Evolutionary conservation across 106 monocot genomes (phyloP).

Genomic region (Dioscorea zingiberensis): DNA sequence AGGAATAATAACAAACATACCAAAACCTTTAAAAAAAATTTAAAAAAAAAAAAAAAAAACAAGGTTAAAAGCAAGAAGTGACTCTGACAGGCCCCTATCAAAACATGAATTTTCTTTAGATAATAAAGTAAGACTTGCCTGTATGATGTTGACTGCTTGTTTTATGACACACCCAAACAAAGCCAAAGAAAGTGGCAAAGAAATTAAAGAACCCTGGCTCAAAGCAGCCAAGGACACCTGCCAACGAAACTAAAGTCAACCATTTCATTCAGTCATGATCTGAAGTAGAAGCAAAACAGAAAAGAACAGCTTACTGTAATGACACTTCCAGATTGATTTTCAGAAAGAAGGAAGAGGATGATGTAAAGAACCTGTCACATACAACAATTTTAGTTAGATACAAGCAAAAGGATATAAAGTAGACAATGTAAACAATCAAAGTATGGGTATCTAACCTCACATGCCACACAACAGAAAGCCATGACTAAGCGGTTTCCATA

Average conservation of each 20-base stretch:
- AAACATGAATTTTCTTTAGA: too few relatives aligned
- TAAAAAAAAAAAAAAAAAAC: too few relatives aligned
- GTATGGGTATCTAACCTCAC: slow-evolving; percentile 62
- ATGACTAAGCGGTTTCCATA: slow-evolving; percentile 77
- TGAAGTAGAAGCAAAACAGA: not conserved
- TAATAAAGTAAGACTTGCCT: too few relatives aligned
- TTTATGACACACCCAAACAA: slow-evolving; percentile 81
- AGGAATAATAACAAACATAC: too few relatives aligned
- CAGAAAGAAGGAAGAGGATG: slow-evolving; percentile 62
- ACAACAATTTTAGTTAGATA: not conserved
- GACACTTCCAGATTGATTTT: slow-evolving; percentile 45
- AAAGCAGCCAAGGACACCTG: slow-evolving; percentile 53
- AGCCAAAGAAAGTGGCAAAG: slow-evolving; percentile 40
- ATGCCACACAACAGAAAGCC: slow-evolving; percentile 95
- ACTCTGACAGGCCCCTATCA: too few relatives aligned
- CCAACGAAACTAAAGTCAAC: too few relatives aligned
- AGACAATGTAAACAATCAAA: too few relatives aligned
- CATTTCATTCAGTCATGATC: too few relatives aligned
- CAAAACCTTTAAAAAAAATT: too few relatives aligned
- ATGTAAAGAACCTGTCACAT: slow-evolving; percentile 80
- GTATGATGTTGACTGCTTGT: slow-evolving; percentile 85
- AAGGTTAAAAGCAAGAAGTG: too few relatives aligned
- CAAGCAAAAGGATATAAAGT: not conserved
- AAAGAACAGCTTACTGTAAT: slow-evolving; percentile 54
- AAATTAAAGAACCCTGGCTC: slow-evolving; percentile 26